Conservation (phyloP, 768 basidiomycete species). For the Suillus spraguei region DNA sequence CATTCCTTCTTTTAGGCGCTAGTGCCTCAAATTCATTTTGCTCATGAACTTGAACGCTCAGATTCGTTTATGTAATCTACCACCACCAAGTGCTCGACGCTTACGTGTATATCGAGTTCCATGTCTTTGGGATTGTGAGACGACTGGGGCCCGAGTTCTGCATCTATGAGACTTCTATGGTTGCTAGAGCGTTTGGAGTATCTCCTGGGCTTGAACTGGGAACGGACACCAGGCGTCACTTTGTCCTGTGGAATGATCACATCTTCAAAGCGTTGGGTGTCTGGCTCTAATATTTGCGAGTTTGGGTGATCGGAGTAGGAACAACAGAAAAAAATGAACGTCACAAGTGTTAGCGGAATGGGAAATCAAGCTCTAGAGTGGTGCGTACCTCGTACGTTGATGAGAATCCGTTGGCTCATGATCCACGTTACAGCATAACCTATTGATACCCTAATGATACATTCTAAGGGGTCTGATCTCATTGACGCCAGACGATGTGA, state of each 20-base stretch:
- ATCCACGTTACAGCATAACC: conserved; percentile 63
- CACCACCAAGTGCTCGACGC: conserved; percentile 31
- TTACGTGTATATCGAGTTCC: conserved; percentile 34
- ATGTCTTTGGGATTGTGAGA: conserved; percentile 16
- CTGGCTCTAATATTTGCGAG: conserved; percentile 18
- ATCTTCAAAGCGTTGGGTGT: conserved; percentile 31
- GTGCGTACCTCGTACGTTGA: conserved; percentile 54
- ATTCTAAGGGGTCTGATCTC: not conserved
- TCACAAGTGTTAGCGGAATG: not conserved
- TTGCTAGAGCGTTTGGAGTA: not conserved
- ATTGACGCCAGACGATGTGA: not conserved
- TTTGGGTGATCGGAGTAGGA: not conserved
- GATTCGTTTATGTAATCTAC: conserved; percentile 25
- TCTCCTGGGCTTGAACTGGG: conserved; percentile 21
- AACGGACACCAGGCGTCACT: conserved; percentile 26
- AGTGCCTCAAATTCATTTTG: conserved; percentile 10
- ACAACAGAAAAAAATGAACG: not conserved
- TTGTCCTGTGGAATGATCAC: conserved; percentile 30
- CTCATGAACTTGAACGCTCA: conserved; percentile 20
- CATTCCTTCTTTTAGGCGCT: not conserved
- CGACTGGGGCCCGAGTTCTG: conserved; percentile 20
- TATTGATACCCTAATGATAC: conserved; percentile 46
- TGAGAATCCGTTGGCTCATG: conserved; percentile 59
- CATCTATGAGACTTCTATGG: conserved; percentile 20
- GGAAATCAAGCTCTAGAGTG: not conserved